Conservation (phyloP, 2,329 filamentous ascomycete genomes). For the Botrytis sinoallii region DNA sequence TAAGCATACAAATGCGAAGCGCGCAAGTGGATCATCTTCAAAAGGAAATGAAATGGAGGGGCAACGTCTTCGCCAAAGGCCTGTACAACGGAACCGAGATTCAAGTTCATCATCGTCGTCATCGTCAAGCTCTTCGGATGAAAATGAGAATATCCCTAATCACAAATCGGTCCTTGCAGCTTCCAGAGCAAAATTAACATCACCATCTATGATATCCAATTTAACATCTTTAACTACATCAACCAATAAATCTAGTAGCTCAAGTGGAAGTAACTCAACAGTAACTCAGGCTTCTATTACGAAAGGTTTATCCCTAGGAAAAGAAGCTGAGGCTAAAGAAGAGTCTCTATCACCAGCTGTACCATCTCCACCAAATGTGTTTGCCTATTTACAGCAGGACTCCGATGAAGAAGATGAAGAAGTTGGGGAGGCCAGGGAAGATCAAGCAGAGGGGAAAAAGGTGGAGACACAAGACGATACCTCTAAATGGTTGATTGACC, state of each 20-base stretch:
- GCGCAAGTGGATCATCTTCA: conserved; percentile 21
- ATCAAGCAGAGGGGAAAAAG: neutral
- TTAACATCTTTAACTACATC: conserved; percentile 35
- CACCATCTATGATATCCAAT: conserved; percentile 38
- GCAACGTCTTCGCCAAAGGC: conserved; percentile 24
- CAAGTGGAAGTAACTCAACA: conserved; percentile 44
- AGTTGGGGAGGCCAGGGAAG: neutral
- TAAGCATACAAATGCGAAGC: conserved; percentile 27
- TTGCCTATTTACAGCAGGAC: conserved; percentile 33
- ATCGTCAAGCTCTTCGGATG: conserved; percentile 28
- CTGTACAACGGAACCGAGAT: conserved; percentile 26
- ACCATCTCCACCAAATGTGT: conserved; percentile 35
- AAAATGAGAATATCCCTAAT: conserved; percentile 30
- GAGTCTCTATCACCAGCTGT: conserved; percentile 35
- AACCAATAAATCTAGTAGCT: conserved; percentile 41
- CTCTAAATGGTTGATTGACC: conserved; percentile 24
- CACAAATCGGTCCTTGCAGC: conserved; percentile 30
- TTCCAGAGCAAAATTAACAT: conserved; percentile 33
- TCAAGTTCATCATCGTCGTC: conserved; percentile 26
- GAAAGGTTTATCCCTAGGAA: conserved; percentile 25
- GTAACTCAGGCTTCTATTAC: conserved; percentile 39
- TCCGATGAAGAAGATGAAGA: conserved; percentile 16
- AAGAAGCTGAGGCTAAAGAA: conserved; percentile 25
- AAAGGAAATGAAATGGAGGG: conserved; percentile 25
- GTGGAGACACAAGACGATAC: conserved; percentile 19